phyloP scores from a whole-genome alignment of 1,284 basidiomycete species.

The Marasmius oreades region DNA sequence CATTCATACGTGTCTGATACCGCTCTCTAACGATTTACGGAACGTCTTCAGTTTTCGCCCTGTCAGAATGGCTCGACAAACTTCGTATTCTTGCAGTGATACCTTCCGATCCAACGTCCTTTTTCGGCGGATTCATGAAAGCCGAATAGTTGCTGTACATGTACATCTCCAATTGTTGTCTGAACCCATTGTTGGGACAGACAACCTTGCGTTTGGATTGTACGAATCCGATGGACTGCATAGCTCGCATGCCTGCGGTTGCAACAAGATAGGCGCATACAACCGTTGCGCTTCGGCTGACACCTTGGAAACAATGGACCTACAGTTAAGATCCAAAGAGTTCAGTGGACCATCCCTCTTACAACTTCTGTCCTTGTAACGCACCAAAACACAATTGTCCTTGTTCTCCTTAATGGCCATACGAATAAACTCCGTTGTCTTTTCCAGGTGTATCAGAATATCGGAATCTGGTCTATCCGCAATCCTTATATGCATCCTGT shows the following conservation, averaged over 20 bases:
- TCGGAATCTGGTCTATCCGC: conserved; percentile 51
- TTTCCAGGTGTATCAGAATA: conserved; percentile 55
- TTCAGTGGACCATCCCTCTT: conserved; percentile 23
- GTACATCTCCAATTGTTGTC: conserved; percentile 45
- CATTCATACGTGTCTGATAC: too few species aligned
- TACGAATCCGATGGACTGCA: conserved; percentile 53
- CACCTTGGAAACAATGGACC: conserved; percentile 81
- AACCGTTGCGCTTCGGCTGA: conserved; percentile 78
- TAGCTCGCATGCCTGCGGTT: conserved; percentile 47
- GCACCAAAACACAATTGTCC: conserved; percentile 58
- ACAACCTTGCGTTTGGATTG: conserved; percentile 54
- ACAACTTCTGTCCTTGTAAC: conserved; percentile 17
- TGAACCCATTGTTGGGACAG: conserved; percentile 65
- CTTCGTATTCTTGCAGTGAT: neutral
- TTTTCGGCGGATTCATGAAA: conserved; percentile 19
- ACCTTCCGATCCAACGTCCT: neutral
- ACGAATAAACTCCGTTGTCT: conserved; percentile 60
- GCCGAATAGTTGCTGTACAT: conserved; percentile 4
- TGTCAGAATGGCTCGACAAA: too few species aligned
- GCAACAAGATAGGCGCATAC: conserved; percentile 81
- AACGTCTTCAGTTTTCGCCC: neutral
- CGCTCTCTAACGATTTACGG: too few species aligned
- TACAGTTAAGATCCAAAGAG: conserved; percentile 18
- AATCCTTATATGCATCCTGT: conserved; percentile 52
- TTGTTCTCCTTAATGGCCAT: conserved; percentile 51